Base-by-base conservation (phyloP, 2,329 filamentous ascomycete genomes). In the Pestalotiopsis sp. region DNA sequence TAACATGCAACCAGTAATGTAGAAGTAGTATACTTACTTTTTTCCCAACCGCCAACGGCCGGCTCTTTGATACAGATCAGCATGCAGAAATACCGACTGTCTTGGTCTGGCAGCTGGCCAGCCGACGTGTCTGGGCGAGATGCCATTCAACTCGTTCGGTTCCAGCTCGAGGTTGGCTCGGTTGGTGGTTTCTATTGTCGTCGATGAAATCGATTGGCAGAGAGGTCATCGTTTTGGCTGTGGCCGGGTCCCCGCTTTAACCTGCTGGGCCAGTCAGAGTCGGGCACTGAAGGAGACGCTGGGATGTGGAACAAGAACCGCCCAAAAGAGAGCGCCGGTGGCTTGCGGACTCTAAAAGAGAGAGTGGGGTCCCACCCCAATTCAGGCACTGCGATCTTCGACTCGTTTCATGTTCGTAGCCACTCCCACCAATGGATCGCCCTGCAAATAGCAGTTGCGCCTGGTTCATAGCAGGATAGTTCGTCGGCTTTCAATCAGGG, bases 381-480 rank as follows among this genome's bases (percentile, higher is more conserved):
- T 31, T 23, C 36, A 60, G 65, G 65, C 65, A 31, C 27, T 31
- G 27, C 27, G 27, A 31, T 67, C 39, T 52, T 67, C 39, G 66
- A 31, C 58, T 56, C 61, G 66, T 67, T 67, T 67, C 66, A 67
- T 45, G 39, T 67, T 57, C 64, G 64, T 17, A 36, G 39, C 66
- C 57, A 67, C 59, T 67, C 66, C 66, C 66, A 63, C 66, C 66
- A 67, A 67, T 67, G 58, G 58, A 23, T 36, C 58, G 17, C 23
- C 27, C 23, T 25, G 38, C 39, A 49, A 41, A 52, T 36, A 17
- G 45, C 39, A 45, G 20, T 49, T 31, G 27, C 57, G 58, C 66
- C 45, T n/a, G 36, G n/a, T 23, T n/a, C 39, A 14, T 25, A 23
- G 23, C 23, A 23, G 23, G 23, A 23, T 23, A 31, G 39, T 12